phyloP scores from a whole-genome alignment of 2,329 filamentous ascomycete species.

The Phialophora verrucosa region DNA sequence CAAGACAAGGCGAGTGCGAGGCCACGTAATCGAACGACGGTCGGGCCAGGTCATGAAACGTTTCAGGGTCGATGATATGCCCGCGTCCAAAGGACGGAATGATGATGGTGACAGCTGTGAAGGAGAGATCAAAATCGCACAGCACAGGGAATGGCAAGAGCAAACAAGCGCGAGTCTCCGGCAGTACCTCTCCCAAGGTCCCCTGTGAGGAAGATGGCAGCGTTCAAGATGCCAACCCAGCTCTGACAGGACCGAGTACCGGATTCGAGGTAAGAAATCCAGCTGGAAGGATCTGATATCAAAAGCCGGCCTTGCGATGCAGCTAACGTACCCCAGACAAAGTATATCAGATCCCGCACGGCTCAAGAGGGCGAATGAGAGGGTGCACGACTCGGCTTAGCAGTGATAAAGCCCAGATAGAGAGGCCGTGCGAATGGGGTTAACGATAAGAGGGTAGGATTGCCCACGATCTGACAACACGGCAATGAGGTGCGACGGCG shows the following conservation, averaged over 20 bases:
- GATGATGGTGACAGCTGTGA: too few relatives aligned
- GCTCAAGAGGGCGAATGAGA: not conserved
- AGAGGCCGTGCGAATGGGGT: not conserved
- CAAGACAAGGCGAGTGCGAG: not conserved
- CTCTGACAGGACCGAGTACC: slow-evolving; percentile 7
- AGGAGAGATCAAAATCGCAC: too few relatives aligned
- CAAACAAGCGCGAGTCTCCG: too few relatives aligned
- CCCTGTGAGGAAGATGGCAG: not conserved
- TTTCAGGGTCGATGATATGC: too few relatives aligned
- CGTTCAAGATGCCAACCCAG: not conserved
- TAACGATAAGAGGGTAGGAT: slow-evolving; percentile 26
- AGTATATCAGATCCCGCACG: not conserved
- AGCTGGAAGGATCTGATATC: not conserved
- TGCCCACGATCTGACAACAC: not conserved
- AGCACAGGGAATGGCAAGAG: too few relatives aligned
- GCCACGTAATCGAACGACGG: not conserved
- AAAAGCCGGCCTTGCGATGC: not conserved
- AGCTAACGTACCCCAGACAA: not conserved
- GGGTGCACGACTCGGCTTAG: not conserved
- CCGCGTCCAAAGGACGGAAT: too few relatives aligned
- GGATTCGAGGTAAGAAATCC: slow-evolving; percentile 22
- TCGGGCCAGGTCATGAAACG: too few relatives aligned
- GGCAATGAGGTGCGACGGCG: not conserved
- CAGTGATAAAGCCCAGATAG: slow-evolving; percentile 1
- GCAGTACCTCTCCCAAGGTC: not conserved